These are phyloP conservation scores for Nicotiana attenuata DNA, from an alignment of 257 asterid genomes.

Conservation along the genomic window DNA sequence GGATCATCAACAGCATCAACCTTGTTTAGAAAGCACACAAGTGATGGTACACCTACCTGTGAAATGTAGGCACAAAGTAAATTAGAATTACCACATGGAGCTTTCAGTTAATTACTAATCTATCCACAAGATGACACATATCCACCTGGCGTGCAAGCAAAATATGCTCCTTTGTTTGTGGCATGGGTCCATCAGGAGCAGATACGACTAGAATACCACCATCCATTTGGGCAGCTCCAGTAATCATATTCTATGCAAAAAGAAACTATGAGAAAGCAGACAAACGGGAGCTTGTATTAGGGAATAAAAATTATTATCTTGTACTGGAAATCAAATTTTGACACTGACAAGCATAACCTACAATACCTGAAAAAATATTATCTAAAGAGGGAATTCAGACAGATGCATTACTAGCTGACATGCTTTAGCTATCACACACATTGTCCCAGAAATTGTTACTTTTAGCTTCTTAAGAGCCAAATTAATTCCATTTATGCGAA, in stretches of 20 bases:
- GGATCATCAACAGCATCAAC: constrained; percentile 95
- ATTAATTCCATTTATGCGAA: background rate
- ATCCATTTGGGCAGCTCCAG: constrained; percentile 99
- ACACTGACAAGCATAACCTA: background rate
- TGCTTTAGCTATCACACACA: background rate
- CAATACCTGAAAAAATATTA: background rate
- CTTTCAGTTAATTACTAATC: background rate
- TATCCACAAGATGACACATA: constrained; percentile 16
- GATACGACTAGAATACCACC: constrained; percentile 98
- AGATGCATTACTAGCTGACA: background rate
- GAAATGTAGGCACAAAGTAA: constrained; percentile 7
- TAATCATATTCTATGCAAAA: constrained; percentile 79
- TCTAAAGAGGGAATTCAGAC: background rate
- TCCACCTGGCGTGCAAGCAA: constrained; percentile 96
- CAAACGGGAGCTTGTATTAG: background rate
- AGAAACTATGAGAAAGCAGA: background rate
- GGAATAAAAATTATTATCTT: background rate
- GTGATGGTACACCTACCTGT: constrained; percentile 97
- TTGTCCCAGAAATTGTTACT: background rate
- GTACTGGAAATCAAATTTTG: background rate
- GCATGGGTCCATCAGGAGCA: constrained; percentile 99
- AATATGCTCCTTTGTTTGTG: constrained; percentile 97
- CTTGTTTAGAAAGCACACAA: constrained; percentile 93
- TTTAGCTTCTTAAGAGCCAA: background rate
- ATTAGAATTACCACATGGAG: background rate